phyloP scores from a whole-genome alignment of 2,329 filamentous ascomycete species.

The Pseudocercospora musae region DNA sequence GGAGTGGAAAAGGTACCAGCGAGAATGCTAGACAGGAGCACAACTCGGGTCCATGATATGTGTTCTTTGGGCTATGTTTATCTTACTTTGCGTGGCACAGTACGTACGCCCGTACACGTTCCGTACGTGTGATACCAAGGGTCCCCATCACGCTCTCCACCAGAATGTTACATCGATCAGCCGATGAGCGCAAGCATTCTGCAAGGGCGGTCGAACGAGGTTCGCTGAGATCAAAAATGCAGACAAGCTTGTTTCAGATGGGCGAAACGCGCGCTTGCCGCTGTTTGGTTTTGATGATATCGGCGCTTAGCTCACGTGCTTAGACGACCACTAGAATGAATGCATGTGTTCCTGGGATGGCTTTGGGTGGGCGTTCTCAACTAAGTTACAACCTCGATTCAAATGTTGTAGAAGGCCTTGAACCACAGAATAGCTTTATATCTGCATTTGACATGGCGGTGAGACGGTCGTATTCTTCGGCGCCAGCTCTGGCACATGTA shows the following conservation, averaged over 20 bases:
- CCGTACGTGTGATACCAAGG: background rate
- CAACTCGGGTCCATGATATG: background rate
- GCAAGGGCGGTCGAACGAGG: background rate
- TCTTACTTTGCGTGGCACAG: background rate
- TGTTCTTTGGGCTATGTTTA: background rate
- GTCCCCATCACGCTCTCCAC: background rate
- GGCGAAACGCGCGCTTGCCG: slow-evolving; percentile 8
- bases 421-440: background rate
- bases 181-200: slow-evolving; percentile 1
- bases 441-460: background rate
- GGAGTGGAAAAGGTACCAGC: background rate
- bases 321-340: background rate
- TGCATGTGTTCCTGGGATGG: too few species aligned
- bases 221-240: background rate
- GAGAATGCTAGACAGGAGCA: background rate
- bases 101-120: background rate
- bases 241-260: slow-evolving; percentile 5
- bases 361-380: too few species aligned
- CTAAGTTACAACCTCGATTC: background rate
- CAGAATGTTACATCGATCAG: background rate
- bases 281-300: background rate
- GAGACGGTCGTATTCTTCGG: background rate
- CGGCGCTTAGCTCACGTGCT: slow-evolving; percentile 6
- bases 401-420: background rate
- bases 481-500: background rate